phyloP scores from a whole-genome alignment of 2,329 filamentous ascomycete genomes.

The Arthrobotrys conoides region DNA sequence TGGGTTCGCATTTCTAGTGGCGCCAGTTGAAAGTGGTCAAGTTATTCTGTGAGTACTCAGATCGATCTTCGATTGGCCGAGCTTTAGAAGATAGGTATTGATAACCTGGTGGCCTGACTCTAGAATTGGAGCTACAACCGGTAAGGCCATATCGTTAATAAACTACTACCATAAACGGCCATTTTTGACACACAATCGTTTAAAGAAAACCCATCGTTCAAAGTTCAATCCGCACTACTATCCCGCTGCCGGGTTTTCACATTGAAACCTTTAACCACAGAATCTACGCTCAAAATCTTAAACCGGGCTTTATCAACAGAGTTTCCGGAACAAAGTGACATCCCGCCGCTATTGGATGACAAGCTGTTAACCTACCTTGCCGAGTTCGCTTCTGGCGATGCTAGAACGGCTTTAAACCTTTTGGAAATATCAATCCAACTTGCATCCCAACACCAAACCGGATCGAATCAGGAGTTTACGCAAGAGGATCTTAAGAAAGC shows the following conservation, averaged over 20 bases:
- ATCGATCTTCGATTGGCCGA: neutral
- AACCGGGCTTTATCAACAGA: constrained; percentile 40
- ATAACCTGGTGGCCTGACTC: neutral
- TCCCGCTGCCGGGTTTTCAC: constrained; percentile 94
- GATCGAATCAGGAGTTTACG: constrained; percentile 69
- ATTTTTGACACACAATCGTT: constrained; percentile 10
- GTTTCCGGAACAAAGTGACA: constrained; percentile 40
- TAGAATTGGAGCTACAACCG: constrained; percentile 89
- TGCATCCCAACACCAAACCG: constrained; percentile 25
- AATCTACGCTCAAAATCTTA: constrained; percentile 72
- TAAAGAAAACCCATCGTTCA: constrained; percentile 84
- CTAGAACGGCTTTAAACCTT: constrained; percentile 90
- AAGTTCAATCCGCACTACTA: constrained; percentile 87
- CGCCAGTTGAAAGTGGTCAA: constrained; percentile 89
- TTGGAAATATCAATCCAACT: constrained; percentile 86
- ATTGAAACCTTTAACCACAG: constrained; percentile 78
- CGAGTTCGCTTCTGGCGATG: constrained; percentile 90
- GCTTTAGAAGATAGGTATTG: neutral
- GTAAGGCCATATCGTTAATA: constrained; percentile 56
- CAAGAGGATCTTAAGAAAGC: constrained; percentile 83
- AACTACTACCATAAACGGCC: neutral
- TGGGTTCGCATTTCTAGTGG: constrained; percentile 68
- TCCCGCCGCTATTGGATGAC: constrained; percentile 77
- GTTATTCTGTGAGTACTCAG: constrained; percentile 77
- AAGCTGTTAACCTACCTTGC: constrained; percentile 86